Percentiles rank a stretch among this genome's conserved stretches.
Evolutionary conservation across 164 flowering plant species (phyloP).

Genomic region (Vitis rupestris): DNA sequence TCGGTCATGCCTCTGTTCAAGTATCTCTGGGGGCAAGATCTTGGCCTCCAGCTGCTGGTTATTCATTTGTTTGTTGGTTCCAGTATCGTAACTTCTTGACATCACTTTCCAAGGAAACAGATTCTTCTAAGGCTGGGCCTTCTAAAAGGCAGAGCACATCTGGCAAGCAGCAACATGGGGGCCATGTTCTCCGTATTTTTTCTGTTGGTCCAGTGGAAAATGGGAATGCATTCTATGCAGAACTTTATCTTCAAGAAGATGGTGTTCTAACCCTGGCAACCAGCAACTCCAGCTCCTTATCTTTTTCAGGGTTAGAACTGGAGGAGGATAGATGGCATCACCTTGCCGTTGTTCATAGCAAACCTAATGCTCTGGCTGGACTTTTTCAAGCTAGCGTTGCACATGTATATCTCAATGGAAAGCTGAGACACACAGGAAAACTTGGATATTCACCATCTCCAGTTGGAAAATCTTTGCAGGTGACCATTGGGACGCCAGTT

Average conservation of each 20-base stretch:
- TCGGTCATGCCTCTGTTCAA: slow-evolving; percentile 91
- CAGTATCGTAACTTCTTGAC: slow-evolving; percentile 73
- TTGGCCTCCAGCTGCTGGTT: slow-evolving; percentile 99
- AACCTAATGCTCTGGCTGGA: slow-evolving; percentile 99
- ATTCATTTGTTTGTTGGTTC: slow-evolving; percentile 99
- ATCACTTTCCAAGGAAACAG: slow-evolving; percentile 55
- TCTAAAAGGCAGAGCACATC: slow-evolving; percentile 40
- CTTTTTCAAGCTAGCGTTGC: slow-evolving; percentile 98
- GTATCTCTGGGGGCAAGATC: slow-evolving; percentile 97
- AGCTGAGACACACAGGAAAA: slow-evolving; percentile 92
- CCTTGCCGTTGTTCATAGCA: slow-evolving; percentile 96
- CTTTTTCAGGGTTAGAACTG: slow-evolving; percentile 83
- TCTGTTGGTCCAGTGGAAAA: slow-evolving; percentile 82
- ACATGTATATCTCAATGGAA: slow-evolving; percentile 86
- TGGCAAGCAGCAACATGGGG: slow-evolving; percentile 35
- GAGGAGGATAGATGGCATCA: slow-evolving; percentile 98
- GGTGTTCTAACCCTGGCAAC: slow-evolving; percentile 91
- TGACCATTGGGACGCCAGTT: slow-evolving; percentile 80
- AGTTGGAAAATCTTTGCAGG: slow-evolving; percentile 85
- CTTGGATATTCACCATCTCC: slow-evolving; percentile 98
- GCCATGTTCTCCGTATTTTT: slow-evolving; percentile 64
- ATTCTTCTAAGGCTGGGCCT: slow-evolving; percentile 43
- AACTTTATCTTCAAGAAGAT: slow-evolving; percentile 90
- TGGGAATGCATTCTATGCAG: slow-evolving; percentile 71
- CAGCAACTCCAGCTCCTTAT: slow-evolving; percentile 75